Evolutionary conservation across 2,329 filamentous ascomycete genomes (phyloP), one percentile per base, ranked within the genome.

Genomic region (Neonectria coccinea): DNA sequence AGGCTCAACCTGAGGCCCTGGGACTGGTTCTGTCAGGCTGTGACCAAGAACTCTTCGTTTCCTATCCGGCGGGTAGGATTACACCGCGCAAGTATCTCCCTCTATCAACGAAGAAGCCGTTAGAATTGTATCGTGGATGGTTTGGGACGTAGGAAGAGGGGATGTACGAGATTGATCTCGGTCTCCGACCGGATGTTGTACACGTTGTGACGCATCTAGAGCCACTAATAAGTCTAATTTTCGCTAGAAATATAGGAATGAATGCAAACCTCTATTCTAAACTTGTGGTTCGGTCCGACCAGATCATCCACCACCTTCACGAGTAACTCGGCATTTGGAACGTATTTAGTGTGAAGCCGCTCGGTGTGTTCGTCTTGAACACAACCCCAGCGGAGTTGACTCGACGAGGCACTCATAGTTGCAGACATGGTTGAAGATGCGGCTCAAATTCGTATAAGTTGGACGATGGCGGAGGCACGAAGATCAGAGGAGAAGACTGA

Each of bases 171-270:
- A 4, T n/a, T 29, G 6, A 48, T 29, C 14, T 48, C 22, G 2
- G 22, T 48, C 14, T 48, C n/a, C 8, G 44, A 48, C 25, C 44
- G 25, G 22, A 48, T 48, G 14, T 48, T 48, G 22, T 48, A 48
- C 14, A 48, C 44, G 14, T 48, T 48, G 6, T 48, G 44, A 7
- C 44, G 44, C 44, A 48, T 48, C 44, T 48, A 14, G 11, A 45
- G 12, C 10, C 22, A 16, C 11, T 25, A 22, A 14, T 47, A 25
- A 47, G 44, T 47, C 10, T 16, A 8, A 16, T 25, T 25, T 11
- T 47, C 10, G 7, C 11, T 27, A 12, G 22, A 27, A 47, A 12
- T 4, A 18, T 22, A 20, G 20, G 10, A 47, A 5, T 25, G 18
- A 11, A 10, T 20, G 10, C 18, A 20, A 12, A 47, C 44, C 22